Base-by-base conservation (phyloP, 176 grass and related monocot species). In the Aegilops bicornis region DNA sequence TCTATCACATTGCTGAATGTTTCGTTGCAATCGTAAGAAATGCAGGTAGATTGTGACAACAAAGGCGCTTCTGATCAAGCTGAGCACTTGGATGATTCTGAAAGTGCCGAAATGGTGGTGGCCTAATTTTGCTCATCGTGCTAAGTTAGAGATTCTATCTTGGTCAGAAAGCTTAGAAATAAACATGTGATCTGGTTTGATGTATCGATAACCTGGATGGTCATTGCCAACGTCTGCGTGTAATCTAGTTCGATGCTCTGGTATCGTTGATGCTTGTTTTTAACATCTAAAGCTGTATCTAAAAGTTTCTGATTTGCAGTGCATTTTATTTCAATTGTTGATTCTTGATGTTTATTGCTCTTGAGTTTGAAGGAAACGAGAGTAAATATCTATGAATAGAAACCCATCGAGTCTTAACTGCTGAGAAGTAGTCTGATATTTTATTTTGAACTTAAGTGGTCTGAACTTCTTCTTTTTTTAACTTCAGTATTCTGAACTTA, bases 51-150 rank as follows among this genome's bases (percentile, higher is more conserved):
- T 82, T 83, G 56, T 71, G 68, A 24, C 56, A 69, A 76, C 8
- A 81, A 24, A 20, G 77, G 76, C 17, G 42, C 54, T 40, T 19
- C 10, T 84, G 89, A 84, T 87, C 82, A 54, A 80, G 79, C 31
- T 77, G 86, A 22, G n/a, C 25, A 86, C 36, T 75, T 78, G 72
- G 66, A 30, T 69, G 77, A 22, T 66, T 16, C 64, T 37, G 63
- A 83, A 40, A 67, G 36, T 50, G 56, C 68, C 59, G 81, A 91
- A 65, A 91, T 89, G 87, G 83, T 60, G 79, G 54, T 79, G 84
- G 52, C 73, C 42, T 70, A 32, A 40, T 71, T 12, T 54, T 12
- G 37, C 64, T 69, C 58, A 5, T 48, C 4, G 5, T 43, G 36
- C 77, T 32, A 73, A 70, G 4, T 39, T 42, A 29, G 25, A 45